A percentile compares a stretch with the other conserved stretches of the same genome.
Conservation (phyloP, 2,329 filamentous ascomycete genomes). For the Neobulgaria alba region DNA sequence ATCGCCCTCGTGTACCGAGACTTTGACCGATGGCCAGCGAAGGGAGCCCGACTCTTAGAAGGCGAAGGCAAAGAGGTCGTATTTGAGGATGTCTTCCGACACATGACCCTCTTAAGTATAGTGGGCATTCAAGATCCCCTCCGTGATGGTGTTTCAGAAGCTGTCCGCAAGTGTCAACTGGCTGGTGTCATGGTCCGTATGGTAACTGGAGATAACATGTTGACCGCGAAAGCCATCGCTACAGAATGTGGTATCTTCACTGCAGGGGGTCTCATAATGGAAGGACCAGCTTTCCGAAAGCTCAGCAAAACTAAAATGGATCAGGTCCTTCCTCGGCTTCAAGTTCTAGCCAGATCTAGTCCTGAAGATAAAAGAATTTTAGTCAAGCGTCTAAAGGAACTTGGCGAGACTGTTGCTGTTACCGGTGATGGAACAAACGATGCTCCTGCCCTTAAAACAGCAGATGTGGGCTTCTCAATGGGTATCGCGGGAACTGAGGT, state of each 20-base stretch:
- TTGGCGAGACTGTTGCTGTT: slow-evolving; percentile 58
- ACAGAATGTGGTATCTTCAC: slow-evolving; percentile 57
- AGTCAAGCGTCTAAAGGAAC: slow-evolving; percentile 53
- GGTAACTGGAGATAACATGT: slow-evolving; percentile 66
- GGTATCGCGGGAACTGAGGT: slow-evolving; percentile 58
- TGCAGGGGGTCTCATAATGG: slow-evolving; percentile 53
- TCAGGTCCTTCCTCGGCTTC: slow-evolving; percentile 49
- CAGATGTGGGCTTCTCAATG: slow-evolving; percentile 62
- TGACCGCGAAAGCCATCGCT: slow-evolving; percentile 66
- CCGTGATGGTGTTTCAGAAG: slow-evolving; percentile 56
- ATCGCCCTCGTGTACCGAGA: slow-evolving; percentile 69
- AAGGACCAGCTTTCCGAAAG: slow-evolving; percentile 58
- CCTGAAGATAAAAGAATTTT: slow-evolving; percentile 62
- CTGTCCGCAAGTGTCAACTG: slow-evolving; percentile 56
- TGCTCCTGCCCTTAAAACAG: slow-evolving; percentile 55
- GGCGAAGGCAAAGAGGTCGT: slow-evolving; percentile 53
- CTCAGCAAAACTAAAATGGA: slow-evolving; percentile 52
- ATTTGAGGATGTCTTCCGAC: slow-evolving; percentile 59
- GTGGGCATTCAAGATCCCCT: slow-evolving; percentile 71
- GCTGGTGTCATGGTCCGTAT: slow-evolving; percentile 66
- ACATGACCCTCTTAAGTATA: slow-evolving; percentile 66
- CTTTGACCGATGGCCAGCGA: slow-evolving; percentile 60
- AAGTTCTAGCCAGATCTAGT: slow-evolving; percentile 60
- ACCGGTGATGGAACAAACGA: slow-evolving; percentile 62
- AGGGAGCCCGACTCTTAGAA: slow-evolving; percentile 43